Conservation (phyloP, 805 yeast species). For the Hanseniaspora hatyaiensis region DNA sequence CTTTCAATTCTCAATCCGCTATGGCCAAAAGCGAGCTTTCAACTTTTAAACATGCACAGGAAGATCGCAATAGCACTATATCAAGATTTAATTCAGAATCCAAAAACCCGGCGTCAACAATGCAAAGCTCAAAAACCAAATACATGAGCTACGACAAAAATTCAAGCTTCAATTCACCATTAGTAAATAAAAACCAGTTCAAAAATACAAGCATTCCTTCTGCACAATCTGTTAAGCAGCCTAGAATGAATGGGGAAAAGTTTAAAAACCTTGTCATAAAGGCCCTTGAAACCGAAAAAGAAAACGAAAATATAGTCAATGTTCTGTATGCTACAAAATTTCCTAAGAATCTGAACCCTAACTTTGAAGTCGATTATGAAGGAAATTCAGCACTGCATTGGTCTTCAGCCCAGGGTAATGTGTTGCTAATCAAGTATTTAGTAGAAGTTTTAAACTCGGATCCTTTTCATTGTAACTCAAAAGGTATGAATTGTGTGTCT, state of each 20-base stretch:
- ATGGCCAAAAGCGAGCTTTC: slow-evolving; percentile 18
- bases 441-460: slow-evolving; percentile 49
- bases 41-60: slow-evolving; percentile 6
- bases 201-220: slow-evolving; percentile 35
- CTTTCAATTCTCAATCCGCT: slow-evolving; percentile 21
- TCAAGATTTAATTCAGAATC: neutral
- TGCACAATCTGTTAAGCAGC: slow-evolving; percentile 24
- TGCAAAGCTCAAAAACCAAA: too few species aligned
- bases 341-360: slow-evolving; percentile 52
- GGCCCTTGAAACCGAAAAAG: slow-evolving; percentile 27
- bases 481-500: slow-evolving; percentile 61
- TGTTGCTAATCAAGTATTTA: slow-evolving; percentile 46
- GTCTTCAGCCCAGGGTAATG: slow-evolving; percentile 71
- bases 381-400: slow-evolving; percentile 76
- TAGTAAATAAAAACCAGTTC: neutral
- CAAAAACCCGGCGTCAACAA: neutral
- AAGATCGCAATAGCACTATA: too few species aligned
- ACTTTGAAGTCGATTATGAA: slow-evolving; percentile 62
- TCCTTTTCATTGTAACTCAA: slow-evolving; percentile 39
- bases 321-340: slow-evolving; percentile 32
- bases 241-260: slow-evolving; percentile 20
- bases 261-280: slow-evolving; percentile 27
- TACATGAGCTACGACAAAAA: too few species aligned
- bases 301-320: slow-evolving; percentile 22
- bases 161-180: neutral